These are phyloP conservation scores for Pleurotus djamor DNA, from an alignment of 768 basidiomycete genomes.

Conservation along the genomic window DNA sequence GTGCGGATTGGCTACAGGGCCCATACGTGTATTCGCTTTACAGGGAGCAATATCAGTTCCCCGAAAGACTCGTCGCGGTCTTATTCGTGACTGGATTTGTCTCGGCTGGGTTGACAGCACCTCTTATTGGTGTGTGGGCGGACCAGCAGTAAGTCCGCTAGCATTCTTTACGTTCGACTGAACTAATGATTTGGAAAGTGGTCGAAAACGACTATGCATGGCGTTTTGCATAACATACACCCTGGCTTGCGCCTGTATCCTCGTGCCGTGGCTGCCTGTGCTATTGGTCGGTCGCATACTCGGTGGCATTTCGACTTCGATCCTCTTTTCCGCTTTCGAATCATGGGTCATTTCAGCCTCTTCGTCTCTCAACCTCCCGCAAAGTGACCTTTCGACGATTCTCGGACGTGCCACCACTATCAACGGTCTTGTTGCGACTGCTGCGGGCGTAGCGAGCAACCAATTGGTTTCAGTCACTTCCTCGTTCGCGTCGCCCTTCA, in stretches of 20 bases:
- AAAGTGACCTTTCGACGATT: conserved; percentile 61
- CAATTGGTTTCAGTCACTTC: conserved; percentile 50
- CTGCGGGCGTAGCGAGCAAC: conserved; percentile 66
- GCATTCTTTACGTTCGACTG: neutral
- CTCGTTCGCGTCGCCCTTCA: conserved; percentile 62
- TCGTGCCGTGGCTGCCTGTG: conserved; percentile 53
- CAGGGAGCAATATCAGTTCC: conserved; percentile 61
- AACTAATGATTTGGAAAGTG: conserved; percentile 33
- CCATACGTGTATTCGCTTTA: conserved; percentile 80
- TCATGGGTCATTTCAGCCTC: conserved; percentile 74
- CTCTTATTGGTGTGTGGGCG: conserved; percentile 75
- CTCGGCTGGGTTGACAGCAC: conserved; percentile 67
- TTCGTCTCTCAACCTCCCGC: conserved; percentile 45
- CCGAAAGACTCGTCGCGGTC: conserved; percentile 63
- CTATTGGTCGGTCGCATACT: conserved; percentile 63
- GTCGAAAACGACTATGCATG: conserved; percentile 66
- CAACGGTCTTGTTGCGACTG: conserved; percentile 71
- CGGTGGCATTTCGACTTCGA: conserved; percentile 73
- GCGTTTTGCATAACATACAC: conserved; percentile 70
- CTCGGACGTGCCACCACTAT: conserved; percentile 73
- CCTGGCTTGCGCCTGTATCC: conserved; percentile 56
- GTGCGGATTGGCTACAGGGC: conserved; percentile 79
- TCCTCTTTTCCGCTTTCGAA: conserved; percentile 75
- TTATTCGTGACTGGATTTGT: conserved; percentile 80
- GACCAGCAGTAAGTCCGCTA: conserved; percentile 59